A percentile compares a stretch with the other conserved stretches of the same genome.
phyloP scores from a whole-genome alignment of 2,329 filamentous ascomycete genomes.

The Ophiostoma ips region DNA sequence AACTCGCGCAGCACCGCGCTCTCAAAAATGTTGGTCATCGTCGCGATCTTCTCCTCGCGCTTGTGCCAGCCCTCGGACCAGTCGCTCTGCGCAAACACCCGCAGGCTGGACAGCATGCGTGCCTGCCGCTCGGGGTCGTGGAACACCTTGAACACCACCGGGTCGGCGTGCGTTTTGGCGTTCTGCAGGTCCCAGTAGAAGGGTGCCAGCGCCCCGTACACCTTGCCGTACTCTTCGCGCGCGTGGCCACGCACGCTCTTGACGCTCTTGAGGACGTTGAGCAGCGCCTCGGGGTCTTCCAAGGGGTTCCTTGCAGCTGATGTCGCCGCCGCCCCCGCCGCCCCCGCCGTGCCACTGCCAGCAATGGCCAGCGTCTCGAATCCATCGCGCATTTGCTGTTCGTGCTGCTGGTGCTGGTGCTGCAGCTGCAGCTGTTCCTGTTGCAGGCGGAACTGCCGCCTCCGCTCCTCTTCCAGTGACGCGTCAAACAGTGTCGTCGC shows the following conservation, averaged over 20 bases:
- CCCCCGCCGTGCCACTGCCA: constrained; percentile 14
- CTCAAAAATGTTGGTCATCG: constrained; percentile 74
- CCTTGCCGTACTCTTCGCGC: constrained; percentile 76
- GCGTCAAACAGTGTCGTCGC: constrained; percentile 62
- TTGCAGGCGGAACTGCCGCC: constrained; percentile 12
- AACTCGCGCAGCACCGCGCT: constrained; percentile 84
- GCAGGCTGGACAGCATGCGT: constrained; percentile 70
- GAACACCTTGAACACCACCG: constrained; percentile 74
- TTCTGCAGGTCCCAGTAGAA: constrained; percentile 74
- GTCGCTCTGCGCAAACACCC: constrained; percentile 67
- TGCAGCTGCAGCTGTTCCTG: constrained; percentile 9
- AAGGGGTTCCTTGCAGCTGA: constrained; percentile 26
- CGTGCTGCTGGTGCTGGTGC: constrained; percentile 37
- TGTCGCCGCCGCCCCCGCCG: constrained; percentile 1
- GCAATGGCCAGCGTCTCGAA: constrained; percentile 63
- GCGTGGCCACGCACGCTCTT: constrained; percentile 74
- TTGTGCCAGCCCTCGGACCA: constrained; percentile 59
- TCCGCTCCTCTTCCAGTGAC: constrained; percentile 47
- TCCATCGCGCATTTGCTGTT: constrained; percentile 13
- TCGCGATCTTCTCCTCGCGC: constrained; percentile 57
- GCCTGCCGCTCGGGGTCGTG: constrained; percentile 82
- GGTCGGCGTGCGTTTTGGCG: constrained; percentile 62
- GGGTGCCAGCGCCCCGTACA: constrained; percentile 77
- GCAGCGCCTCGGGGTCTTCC: constrained; percentile 47
- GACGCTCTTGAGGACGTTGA: constrained; percentile 56